A percentile compares a stretch with the other conserved stretches of the same genome.
These are phyloP conservation scores for Silene vulgaris DNA, from an alignment of 179 eudicot genomes.

Conservation along the genomic window DNA sequence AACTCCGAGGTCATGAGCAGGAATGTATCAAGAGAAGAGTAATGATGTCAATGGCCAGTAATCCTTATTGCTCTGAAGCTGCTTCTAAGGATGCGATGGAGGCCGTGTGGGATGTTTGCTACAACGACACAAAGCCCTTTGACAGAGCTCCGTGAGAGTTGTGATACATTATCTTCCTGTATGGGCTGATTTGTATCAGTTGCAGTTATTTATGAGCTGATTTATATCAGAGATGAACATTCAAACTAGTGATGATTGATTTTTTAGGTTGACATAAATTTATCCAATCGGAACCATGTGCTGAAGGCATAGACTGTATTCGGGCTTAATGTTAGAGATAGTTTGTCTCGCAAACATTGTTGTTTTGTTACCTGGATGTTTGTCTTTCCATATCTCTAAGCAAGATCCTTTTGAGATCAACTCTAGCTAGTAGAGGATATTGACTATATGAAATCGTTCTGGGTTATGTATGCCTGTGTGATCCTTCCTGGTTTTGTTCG, in stretches of 20 bases:
- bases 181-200: not conserved
- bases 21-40: constrained; percentile 89
- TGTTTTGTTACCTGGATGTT: not conserved
- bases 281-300: not conserved
- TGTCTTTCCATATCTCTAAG: not conserved
- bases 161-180: not conserved
- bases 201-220: not conserved
- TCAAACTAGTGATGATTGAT: not conserved
- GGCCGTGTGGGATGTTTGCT: constrained; percentile 91
- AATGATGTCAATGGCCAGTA: constrained; percentile 54
- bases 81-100: constrained; percentile 91
- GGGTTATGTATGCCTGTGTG: too few species aligned
- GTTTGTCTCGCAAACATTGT: not conserved
- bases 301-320: not conserved
- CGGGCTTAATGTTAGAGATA: not conserved
- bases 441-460: too few species aligned
- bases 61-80: constrained; percentile 77
- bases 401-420: too few species aligned
- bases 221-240: too few species aligned
- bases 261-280: not conserved
- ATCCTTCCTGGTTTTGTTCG: not conserved
- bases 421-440: too few species aligned
- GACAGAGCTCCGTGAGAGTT: constrained; percentile 78
- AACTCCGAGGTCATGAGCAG: constrained; percentile 90
- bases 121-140: constrained; percentile 79